Evolutionary conservation across 2,329 filamentous ascomycete species (phyloP).

Genomic region (Graphilbum fragrans): DNA sequence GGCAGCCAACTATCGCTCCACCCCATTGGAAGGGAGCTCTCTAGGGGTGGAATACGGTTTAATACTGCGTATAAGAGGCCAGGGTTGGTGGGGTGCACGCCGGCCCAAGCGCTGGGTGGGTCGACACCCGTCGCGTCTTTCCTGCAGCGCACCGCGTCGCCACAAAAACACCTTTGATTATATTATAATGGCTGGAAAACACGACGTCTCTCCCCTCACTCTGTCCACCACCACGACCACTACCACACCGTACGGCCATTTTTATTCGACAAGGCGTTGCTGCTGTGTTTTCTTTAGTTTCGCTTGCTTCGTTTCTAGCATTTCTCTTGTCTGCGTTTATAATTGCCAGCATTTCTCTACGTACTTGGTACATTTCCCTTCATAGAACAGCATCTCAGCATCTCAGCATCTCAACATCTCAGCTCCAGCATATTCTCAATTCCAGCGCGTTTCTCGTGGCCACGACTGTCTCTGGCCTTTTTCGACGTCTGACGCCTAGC

Average conservation of each 20-base stretch:
- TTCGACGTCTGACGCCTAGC: too few relatives aligned
- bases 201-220: not conserved
- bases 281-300: not conserved
- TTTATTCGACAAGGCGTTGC: not conserved
- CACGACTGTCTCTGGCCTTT: too few relatives aligned
- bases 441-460: too few relatives aligned
- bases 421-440: not conserved
- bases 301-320: not conserved
- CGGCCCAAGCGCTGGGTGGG: too few relatives aligned
- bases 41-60: too few relatives aligned
- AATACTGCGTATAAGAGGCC: too few relatives aligned
- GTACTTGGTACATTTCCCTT: not conserved
- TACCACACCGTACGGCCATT: not conserved
- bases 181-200: not conserved
- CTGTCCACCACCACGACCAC: not conserved
- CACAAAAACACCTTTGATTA: slow-evolving; percentile 2
- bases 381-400: too few relatives aligned
- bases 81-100: too few relatives aligned
- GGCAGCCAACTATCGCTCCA: too few relatives aligned
- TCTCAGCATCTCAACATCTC: too few relatives aligned
- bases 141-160: slow-evolving; percentile 6
- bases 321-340: not conserved
- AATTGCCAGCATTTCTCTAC: not conserved
- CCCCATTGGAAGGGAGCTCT: too few relatives aligned
- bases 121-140: slow-evolving; percentile 4